Conservation (phyloP, 805 yeast species). For the Monosporozyma aquatica region DNA sequence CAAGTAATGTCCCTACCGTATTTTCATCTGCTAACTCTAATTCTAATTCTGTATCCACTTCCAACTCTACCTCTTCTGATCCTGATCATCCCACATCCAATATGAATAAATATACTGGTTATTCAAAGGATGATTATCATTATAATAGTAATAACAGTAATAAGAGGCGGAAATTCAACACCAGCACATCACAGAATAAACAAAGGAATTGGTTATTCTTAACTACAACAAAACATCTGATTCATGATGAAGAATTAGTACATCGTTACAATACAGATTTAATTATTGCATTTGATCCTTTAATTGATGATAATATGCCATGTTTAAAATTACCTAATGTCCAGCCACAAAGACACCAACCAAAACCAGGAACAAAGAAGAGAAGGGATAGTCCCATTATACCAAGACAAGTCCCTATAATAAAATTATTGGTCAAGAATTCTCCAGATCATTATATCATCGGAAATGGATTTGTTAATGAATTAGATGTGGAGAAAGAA, state of each 20-base stretch:
- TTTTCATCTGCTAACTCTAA: constrained; percentile 1
- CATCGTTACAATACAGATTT: constrained; percentile 34
- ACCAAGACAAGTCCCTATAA: constrained; percentile 31
- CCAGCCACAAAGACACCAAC: neutral
- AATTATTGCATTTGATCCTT: constrained; percentile 43
- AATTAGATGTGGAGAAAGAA: constrained; percentile 9
- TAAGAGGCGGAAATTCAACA: no score
- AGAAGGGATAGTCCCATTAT: constrained; percentile 7
- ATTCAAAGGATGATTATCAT: constrained; percentile 23
- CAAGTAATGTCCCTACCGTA: neutral
- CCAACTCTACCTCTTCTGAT: constrained; percentile 5
- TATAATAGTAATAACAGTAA: constrained; percentile 15
- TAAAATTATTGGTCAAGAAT: constrained; percentile 38
- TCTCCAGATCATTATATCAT: constrained; percentile 38
- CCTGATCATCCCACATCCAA: constrained; percentile 2
- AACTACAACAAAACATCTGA: constrained; percentile 39
- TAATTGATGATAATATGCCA: constrained; percentile 21
- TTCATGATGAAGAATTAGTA: constrained; percentile 25
- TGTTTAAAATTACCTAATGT: constrained; percentile 17
- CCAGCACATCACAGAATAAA: no score
- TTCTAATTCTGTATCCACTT: constrained; percentile 1
- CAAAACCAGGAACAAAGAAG: constrained; percentile 10
- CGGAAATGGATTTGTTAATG: constrained; percentile 11
- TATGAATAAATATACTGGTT: constrained; percentile 10
- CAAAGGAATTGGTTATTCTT: constrained; percentile 33